phyloP scores from a whole-genome alignment of 805 yeast genomes.

The Kluyveromyces aestuarii region DNA sequence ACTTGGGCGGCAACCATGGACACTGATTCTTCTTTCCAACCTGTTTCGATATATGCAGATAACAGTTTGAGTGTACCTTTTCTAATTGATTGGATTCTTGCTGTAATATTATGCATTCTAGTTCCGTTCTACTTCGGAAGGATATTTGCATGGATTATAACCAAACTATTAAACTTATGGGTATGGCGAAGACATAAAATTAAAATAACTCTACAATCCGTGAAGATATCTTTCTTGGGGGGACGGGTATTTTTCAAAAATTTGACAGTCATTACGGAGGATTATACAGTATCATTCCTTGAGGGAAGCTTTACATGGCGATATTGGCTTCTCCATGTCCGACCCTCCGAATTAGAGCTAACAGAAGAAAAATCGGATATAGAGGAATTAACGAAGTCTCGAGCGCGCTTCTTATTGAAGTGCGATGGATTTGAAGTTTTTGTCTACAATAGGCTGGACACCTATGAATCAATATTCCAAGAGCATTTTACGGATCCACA shows the following conservation, averaged over 20 bases:
- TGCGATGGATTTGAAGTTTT: constrained; percentile 78
- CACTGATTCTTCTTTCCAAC: constrained; percentile 21
- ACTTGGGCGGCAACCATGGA: constrained; percentile 14
- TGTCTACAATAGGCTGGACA: constrained; percentile 67
- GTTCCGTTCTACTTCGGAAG: constrained; percentile 73
- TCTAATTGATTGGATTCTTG: constrained; percentile 71
- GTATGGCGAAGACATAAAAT: constrained; percentile 58
- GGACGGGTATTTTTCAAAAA: constrained; percentile 78
- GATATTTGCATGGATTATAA: constrained; percentile 49
- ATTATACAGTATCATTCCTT: constrained; percentile 60
- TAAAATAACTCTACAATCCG: constrained; percentile 57
- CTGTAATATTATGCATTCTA: constrained; percentile 50
- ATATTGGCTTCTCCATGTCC: constrained; percentile 61
- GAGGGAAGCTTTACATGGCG: constrained; percentile 81
- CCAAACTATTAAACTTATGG: constrained; percentile 40
- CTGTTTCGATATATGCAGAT: constrained; percentile 23
- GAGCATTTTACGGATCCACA: constrained; percentile 11
- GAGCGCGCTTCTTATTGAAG: constrained; percentile 47
- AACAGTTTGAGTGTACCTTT: constrained; percentile 58
- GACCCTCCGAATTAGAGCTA: constrained; percentile 20
- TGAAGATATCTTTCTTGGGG: constrained; percentile 70
- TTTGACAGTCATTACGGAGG: constrained; percentile 60
- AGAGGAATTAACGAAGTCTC: constrained; percentile 38
- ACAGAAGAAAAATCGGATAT: constrained; percentile 11
- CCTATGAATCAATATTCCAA: constrained; percentile 45